Evolutionary conservation across 202 grass and related monocot species (phyloP), one percentile per base, ranked within the genome.

Genomic region (Cymbopogon flexuosus): DNA sequence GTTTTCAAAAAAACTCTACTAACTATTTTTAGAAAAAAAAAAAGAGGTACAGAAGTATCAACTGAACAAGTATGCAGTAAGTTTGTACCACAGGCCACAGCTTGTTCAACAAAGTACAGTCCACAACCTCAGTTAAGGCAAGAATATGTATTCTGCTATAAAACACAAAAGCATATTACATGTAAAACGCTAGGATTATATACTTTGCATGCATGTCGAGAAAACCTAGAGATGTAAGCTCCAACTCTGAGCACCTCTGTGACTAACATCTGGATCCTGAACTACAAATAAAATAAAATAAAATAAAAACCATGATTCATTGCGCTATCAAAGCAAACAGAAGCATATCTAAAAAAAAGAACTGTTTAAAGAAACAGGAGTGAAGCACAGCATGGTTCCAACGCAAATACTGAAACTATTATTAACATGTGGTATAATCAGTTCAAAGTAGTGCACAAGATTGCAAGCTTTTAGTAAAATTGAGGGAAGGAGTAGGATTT

Each of bases 181-280:
- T 40, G 19, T 16, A 72, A 81, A 71, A 8, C 10, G 37, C 67
- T 87, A 68, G 65, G 31, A 57, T 66, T 67, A 59, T 81, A 76
- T 85, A 88, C 70, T 81, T 65, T 39, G 61, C 18, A 65, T 72
- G 65, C 29, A 77, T 73, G 82, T 41, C n/a, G 18, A 72, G 70
- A 81, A 72, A 81, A 81, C 66, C 58, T 85, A 84, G 82, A 66
- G 82, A 73, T 5, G 65, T 46, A 62, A 0, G 29, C 58, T 73
- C 78, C 87, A 60, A 82, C 77, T 81, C 87, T 75, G 78, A 89
- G 33, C 49, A 81, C 78, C 65, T 24, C 47, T 58, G 66, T 13
- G 14, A 81, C 64, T 78, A 89, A 77, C 87, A 89, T 89, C 72
- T 82, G 87, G 58, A 78, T 0, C 72, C 35, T 59, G 57, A 77